Evolutionary conservation across 2,329 filamentous ascomycete genomes (phyloP).

Genomic region (Pseudocercospora cruenta): DNA sequence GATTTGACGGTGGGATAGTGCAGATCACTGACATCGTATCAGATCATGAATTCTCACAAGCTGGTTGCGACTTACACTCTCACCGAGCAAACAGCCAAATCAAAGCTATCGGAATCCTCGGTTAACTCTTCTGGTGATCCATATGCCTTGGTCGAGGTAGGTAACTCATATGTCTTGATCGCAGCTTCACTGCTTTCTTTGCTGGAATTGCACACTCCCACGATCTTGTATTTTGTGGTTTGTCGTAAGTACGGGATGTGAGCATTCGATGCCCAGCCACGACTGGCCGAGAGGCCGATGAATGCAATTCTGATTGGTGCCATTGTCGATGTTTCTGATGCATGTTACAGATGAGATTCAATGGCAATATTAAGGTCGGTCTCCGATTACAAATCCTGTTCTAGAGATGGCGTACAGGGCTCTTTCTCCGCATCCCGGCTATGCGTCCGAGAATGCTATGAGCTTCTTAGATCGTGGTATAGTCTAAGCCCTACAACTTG

Average conservation of each 20-base stretch:
- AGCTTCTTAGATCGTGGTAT: no score
- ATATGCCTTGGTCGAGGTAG: conserved; percentile 45
- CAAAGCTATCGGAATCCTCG: conserved; percentile 47
- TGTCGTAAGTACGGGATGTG: conserved; percentile 14
- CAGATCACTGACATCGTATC: conserved; percentile 27
- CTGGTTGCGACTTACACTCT: conserved; percentile 35
- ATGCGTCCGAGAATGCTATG: not conserved
- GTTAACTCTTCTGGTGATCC: conserved; percentile 47
- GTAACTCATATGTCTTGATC: conserved; percentile 25
- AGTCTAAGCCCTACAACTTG: no score
- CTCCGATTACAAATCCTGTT: not conserved
- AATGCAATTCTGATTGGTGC: conserved; percentile 14
- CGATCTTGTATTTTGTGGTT: conserved; percentile 6
- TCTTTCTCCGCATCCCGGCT: not conserved
- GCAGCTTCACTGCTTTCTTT: conserved; percentile 10
- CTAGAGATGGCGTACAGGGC: not conserved
- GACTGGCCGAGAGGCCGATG: conserved; percentile 3
- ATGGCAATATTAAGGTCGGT: not conserved
- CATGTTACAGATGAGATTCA: not conserved
- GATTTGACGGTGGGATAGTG: conserved; percentile 49
- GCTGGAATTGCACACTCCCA: conserved; percentile 16
- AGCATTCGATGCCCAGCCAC: conserved; percentile 4
- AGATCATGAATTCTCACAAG: not conserved
- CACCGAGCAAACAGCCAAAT: conserved; percentile 51
- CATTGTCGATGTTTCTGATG: not conserved